phyloP scores from a whole-genome alignment of 441 rosid species.

The Macaranga tanarius region DNA sequence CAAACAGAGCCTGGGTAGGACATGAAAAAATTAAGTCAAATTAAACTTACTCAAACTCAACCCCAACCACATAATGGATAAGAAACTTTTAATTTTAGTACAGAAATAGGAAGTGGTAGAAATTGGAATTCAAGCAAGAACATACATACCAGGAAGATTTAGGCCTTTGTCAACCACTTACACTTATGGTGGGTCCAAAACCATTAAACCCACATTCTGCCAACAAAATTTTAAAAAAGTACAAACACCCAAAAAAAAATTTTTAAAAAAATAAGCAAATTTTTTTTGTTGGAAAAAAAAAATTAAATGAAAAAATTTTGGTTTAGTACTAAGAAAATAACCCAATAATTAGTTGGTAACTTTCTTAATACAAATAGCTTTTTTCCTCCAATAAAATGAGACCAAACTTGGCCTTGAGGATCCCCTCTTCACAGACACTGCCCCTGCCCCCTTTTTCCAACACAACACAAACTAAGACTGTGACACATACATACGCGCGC shows the following conservation, averaged over 20 bases:
- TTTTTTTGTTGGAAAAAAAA: too few species aligned
- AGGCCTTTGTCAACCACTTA: conserved; percentile 18
- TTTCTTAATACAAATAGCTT: not conserved
- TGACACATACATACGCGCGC: conserved; percentile 16
- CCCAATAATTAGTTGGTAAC: conserved; percentile 3
- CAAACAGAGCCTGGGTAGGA: too few species aligned
- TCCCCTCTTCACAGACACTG: conserved; percentile 32
- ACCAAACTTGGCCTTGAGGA: conserved; percentile 28
- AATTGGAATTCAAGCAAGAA: too few species aligned
- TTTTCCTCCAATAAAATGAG: conserved; percentile 21
- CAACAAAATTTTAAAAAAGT: not conserved
- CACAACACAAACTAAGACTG: conserved; percentile 19
- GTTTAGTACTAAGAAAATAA: too few species aligned
- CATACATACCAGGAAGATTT: too few species aligned
- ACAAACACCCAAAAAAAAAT: not conserved
- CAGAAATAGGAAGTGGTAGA: too few species aligned
- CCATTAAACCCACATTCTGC: conserved; percentile 18
- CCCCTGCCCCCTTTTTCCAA: conserved; percentile 32
- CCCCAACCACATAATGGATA: too few species aligned
- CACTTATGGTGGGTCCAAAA: conserved; percentile 18
- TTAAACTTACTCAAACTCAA: too few species aligned
- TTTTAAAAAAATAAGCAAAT: not conserved
- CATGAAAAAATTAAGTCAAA: too few species aligned
- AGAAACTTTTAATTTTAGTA: too few species aligned
- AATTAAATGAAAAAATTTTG: not conserved